Evolutionary conservation across 2,329 filamentous ascomycete genomes (phyloP).

Genomic region (Aspergillus brasiliensis): DNA sequence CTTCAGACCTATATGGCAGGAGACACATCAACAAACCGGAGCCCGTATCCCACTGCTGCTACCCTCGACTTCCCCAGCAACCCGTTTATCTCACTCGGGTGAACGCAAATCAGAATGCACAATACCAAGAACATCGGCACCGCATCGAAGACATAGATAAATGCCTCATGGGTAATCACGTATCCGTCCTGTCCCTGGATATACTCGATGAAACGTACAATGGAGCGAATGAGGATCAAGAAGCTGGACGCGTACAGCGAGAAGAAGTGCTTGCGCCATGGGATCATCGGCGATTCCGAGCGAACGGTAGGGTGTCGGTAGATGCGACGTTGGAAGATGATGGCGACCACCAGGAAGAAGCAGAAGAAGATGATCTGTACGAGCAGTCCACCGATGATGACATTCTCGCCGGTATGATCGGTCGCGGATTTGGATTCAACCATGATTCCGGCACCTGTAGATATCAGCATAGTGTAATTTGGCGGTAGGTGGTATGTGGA

Average conservation of each 20-base stretch:
- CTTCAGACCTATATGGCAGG: not conserved
- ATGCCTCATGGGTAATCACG: slow-evolving; percentile 32
- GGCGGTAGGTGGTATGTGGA: not conserved
- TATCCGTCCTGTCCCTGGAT: slow-evolving; percentile 27
- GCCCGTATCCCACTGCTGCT: slow-evolving; percentile 2
- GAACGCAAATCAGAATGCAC: not conserved
- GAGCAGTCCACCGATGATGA: slow-evolving; percentile 20
- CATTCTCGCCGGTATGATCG: slow-evolving; percentile 14
- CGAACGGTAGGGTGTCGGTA: slow-evolving; percentile 12
- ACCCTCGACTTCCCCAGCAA: slow-evolving; percentile 2
- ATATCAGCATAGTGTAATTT: not conserved
- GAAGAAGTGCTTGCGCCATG: slow-evolving; percentile 14
- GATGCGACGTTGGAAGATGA: slow-evolving; percentile 21
- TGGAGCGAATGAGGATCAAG: slow-evolving; percentile 32
- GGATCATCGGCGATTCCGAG: not conserved
- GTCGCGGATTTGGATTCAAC: slow-evolving; percentile 13
- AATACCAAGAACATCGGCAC: slow-evolving; percentile 30
- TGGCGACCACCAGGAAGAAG: slow-evolving; percentile 17
- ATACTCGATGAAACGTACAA: slow-evolving; percentile 37
- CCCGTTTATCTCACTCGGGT: slow-evolving; percentile 8
- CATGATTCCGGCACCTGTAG: slow-evolving; percentile 4
- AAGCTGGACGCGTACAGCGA: slow-evolving; percentile 26
- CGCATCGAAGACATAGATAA: slow-evolving; percentile 34
- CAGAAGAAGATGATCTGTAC: slow-evolving; percentile 25
- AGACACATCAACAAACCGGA: not conserved